Conservation (phyloP, 1,139 yeast species). For the Hyphopichia pseudoburtonii region DNA sequence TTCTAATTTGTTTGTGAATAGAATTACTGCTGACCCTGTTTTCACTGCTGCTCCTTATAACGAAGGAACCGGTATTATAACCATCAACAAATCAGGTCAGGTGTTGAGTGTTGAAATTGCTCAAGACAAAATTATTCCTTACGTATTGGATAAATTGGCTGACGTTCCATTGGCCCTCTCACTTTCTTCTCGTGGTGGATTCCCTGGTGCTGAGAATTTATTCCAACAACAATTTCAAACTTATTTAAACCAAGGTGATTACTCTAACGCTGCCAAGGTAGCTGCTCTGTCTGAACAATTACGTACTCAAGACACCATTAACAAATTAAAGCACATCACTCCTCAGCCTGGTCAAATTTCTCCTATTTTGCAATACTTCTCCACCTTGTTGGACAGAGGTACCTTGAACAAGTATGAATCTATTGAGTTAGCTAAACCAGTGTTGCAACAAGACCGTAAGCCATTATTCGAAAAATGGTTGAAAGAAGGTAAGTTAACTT, state of each 20-base stretch:
- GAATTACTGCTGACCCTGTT: constrained; percentile 95
- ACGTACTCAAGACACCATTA: constrained; percentile 93
- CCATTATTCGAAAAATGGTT: constrained; percentile 96
- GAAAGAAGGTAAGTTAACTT: constrained; percentile 89
- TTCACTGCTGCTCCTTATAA: constrained; percentile 84
- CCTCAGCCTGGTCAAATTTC: constrained; percentile 97
- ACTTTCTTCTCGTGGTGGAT: constrained; percentile 91
- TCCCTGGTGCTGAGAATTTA: constrained; percentile 94
- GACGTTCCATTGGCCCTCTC: constrained; percentile 86
- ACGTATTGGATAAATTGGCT: constrained; percentile 80
- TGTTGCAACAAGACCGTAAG: constrained; percentile 91
- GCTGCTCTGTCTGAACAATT: constrained; percentile 95
- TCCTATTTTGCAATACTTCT: constrained; percentile 90
- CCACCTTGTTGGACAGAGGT: constrained; percentile 90
- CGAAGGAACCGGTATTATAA: constrained; percentile 78
- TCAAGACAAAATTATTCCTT: constrained; percentile 83
- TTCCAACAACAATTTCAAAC: constrained; percentile 91
- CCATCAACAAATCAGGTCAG: constrained; percentile 94
- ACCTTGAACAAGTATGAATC: constrained; percentile 92
- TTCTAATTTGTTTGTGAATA: constrained; percentile 87
- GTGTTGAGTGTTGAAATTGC: constrained; percentile 91
- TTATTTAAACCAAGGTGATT: constrained; percentile 81
- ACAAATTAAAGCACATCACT: constrained; percentile 86
- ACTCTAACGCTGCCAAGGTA: constrained; percentile 89
- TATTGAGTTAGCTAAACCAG: constrained; percentile 92